Percentiles rank a stretch among this genome's conserved stretches.
Conservation (phyloP, 129 eudicot species). For the Deinandra increscens region DNA sequence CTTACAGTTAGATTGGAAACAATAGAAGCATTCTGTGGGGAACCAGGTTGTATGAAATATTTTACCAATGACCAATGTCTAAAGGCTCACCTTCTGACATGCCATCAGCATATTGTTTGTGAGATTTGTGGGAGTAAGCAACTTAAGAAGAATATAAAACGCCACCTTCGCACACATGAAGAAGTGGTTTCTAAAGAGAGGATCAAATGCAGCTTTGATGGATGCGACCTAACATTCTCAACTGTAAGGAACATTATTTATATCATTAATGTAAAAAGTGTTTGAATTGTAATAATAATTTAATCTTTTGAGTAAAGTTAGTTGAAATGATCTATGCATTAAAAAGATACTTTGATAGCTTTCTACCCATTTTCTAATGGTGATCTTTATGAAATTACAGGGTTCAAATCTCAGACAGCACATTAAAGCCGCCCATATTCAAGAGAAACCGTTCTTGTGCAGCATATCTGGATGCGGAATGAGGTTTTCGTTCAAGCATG, state of each 20-base stretch:
- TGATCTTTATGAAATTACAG: slow-evolving; percentile 30
- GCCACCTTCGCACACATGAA: slow-evolving; percentile 73
- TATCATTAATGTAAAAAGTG: not conserved
- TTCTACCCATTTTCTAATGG: not conserved
- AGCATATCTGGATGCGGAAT: slow-evolving; percentile 65
- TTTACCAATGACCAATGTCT: slow-evolving; percentile 65
- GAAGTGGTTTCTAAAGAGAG: slow-evolving; percentile 32
- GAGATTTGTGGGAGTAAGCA: slow-evolving; percentile 82
- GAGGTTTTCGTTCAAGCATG: slow-evolving; percentile 84
- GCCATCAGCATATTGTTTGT: slow-evolving; percentile 65
- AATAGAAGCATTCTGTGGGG: slow-evolving; percentile 67
- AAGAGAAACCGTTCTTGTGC: slow-evolving; percentile 60
- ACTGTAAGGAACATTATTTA: slow-evolving; percentile 41
- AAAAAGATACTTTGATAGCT: not conserved
- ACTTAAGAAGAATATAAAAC: slow-evolving; percentile 71
- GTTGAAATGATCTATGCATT: not conserved
- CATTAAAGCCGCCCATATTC: slow-evolving; percentile 64
- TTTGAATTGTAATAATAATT: not conserved
- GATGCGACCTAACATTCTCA: slow-evolving; percentile 60
- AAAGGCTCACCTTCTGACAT: slow-evolving; percentile 53
- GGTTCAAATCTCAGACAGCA: slow-evolving; percentile 76
- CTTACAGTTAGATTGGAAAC: slow-evolving; percentile 63
- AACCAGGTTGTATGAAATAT: slow-evolving; percentile 70
- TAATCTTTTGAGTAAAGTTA: not conserved
- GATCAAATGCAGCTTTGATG: slow-evolving; percentile 55